Evolutionary conservation across 768 basidiomycete genomes (phyloP).

Genomic region (Collybiopsis confluens): DNA sequence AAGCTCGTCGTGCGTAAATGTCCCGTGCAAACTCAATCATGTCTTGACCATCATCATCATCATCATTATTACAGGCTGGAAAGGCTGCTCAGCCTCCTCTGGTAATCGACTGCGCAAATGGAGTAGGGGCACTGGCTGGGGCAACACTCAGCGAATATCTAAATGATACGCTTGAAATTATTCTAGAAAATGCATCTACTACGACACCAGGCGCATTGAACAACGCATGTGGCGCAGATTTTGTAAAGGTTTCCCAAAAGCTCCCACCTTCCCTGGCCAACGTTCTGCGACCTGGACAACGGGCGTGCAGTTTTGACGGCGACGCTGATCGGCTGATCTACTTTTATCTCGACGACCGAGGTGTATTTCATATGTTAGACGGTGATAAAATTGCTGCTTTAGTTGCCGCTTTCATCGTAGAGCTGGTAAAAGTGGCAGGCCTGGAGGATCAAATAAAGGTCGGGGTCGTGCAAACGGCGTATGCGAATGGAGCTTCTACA

Average conservation of each 20-base stretch:
- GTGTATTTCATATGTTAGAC: slow-evolving; percentile 87
- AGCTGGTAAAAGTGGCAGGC: slow-evolving; percentile 81
- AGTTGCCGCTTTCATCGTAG: slow-evolving; percentile 89
- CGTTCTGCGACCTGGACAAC: slow-evolving; percentile 62
- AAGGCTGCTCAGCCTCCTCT: slow-evolving; percentile 55
- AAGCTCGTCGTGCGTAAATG: slow-evolving; percentile 70
- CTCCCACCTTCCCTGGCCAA: slow-evolving; percentile 73
- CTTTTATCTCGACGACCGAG: slow-evolving; percentile 79
- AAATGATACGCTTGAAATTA: slow-evolving; percentile 53
- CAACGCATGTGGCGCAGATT: slow-evolving; percentile 90
- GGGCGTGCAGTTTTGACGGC: slow-evolving; percentile 93
- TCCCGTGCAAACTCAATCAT: slow-evolving; percentile 1
- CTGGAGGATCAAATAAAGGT: slow-evolving; percentile 75
- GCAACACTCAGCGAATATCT: slow-evolving; percentile 57
- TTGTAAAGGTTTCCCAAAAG: slow-evolving; percentile 89
- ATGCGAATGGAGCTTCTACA: slow-evolving; percentile 96
- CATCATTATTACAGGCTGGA: slow-evolving; percentile 41
- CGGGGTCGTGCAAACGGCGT: slow-evolving; percentile 97
- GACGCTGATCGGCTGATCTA: slow-evolving; percentile 98
- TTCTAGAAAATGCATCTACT: slow-evolving; percentile 65
- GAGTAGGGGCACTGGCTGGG: slow-evolving; percentile 81
- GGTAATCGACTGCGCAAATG: slow-evolving; percentile 97
- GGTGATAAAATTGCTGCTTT: slow-evolving; percentile 97
- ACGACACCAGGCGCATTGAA: slow-evolving; percentile 74
- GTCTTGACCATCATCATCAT: slow-evolving; percentile 6